A percentile compares a stretch with the other conserved stretches of the same genome.
These are phyloP conservation scores for Grosmannia serpens DNA, from an alignment of 2,329 filamentous ascomycete genomes.

Conservation along the genomic window DNA sequence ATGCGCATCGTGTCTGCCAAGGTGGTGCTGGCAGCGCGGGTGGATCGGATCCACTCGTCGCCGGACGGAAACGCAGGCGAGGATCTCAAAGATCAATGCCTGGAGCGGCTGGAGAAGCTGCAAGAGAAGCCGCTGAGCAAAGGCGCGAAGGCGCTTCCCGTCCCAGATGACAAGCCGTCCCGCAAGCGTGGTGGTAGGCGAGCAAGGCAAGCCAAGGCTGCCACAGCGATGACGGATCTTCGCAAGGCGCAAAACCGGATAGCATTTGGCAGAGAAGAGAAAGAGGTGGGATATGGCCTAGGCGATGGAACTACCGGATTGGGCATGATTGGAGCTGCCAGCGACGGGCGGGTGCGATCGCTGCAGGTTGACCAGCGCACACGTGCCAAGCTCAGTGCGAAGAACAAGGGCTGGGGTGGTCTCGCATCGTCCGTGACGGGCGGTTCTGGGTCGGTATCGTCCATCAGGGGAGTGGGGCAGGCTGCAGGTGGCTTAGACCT, in stretches of 20 bases:
- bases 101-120: conserved; percentile 81
- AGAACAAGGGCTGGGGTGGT: conserved; percentile 89
- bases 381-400: conserved; percentile 83
- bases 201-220: conserved; percentile 91
- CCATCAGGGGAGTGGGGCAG: conserved; percentile 66
- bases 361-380: conserved; percentile 89
- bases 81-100: conserved; percentile 68
- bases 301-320: conserved; percentile 78
- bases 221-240: conserved; percentile 91
- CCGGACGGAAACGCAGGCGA: conserved; percentile 75
- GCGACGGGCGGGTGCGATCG: conserved; percentile 79
- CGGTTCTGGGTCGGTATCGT: conserved; percentile 62
- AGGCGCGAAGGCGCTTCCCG: conserved; percentile 73
- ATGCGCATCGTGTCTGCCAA: conserved; percentile 93
- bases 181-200: conserved; percentile 84
- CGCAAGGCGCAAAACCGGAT: conserved; percentile 94
- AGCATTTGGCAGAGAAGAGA: conserved; percentile 91
- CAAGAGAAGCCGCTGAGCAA: conserved; percentile 87
- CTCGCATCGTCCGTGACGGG: conserved; percentile 43
- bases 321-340: conserved; percentile 86
- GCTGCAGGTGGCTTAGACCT: conserved; percentile 54
- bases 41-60: conserved; percentile 74
- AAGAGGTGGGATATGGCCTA: conserved; percentile 80
- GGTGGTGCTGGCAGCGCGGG: conserved; percentile 81
- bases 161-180: conserved; percentile 89